phyloP scores from a whole-genome alignment of 441 rosid genomes.

The Mallotus repandus region DNA sequence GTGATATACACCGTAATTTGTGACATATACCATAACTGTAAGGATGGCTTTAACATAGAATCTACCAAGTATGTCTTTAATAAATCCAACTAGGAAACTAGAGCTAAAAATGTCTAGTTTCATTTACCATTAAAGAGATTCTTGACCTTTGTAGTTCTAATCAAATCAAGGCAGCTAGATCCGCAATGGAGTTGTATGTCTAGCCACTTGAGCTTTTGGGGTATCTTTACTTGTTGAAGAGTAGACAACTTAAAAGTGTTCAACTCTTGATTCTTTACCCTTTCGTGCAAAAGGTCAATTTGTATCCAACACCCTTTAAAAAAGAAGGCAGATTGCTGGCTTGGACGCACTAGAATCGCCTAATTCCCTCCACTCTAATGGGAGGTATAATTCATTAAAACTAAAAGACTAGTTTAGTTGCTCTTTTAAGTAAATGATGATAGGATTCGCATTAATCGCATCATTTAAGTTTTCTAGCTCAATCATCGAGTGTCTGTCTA shows the following conservation, averaged over 20 bases:
- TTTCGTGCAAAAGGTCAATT: background rate
- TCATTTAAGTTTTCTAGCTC: background rate
- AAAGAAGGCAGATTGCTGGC: background rate
- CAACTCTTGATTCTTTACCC: background rate
- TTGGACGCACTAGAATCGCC: background rate
- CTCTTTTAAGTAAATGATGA: background rate
- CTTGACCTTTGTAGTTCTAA: background rate
- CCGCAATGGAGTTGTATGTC: background rate
- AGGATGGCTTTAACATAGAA: background rate
- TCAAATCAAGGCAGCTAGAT: slow-evolving; percentile 3
- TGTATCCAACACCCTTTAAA: background rate
- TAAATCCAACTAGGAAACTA: background rate
- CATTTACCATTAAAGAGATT: background rate
- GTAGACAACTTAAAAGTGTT: background rate
- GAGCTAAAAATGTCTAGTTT: background rate
- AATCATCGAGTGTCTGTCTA: background rate
- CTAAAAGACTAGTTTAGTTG: background rate
- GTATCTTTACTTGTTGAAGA: background rate
- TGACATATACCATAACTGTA: background rate
- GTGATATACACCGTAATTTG: background rate
- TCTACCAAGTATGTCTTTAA: background rate
- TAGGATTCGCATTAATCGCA: background rate
- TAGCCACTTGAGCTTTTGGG: background rate
- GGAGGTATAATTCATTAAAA: background rate
- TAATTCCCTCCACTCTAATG: background rate